Conservation (phyloP, 331 rosid genomes). For the Phaseolus coccineus region DNA sequence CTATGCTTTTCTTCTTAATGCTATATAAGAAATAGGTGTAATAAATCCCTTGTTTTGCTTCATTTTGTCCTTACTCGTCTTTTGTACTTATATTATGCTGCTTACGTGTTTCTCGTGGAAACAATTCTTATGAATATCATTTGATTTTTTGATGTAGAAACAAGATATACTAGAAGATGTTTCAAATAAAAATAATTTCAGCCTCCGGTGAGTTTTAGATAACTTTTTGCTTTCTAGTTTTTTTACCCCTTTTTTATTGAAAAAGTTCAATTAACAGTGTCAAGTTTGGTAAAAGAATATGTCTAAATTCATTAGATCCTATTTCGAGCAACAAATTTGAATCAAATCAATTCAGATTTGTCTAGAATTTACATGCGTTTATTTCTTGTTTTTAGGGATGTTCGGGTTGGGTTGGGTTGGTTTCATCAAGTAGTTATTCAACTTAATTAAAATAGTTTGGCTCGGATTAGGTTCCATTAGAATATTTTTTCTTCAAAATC, state of each 20-base stretch:
- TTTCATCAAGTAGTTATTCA: too few relatives aligned
- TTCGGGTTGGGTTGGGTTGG: too few relatives aligned
- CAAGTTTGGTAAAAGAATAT: not conserved
- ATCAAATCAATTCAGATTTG: not conserved
- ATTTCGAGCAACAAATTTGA: not conserved
- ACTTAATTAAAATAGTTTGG: too few relatives aligned
- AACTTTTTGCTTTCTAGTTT: constrained; percentile 22
- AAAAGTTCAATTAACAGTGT: not conserved
- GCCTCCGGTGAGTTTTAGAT: constrained; percentile 50
- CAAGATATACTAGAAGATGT: constrained; percentile 50
- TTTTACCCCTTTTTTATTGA: not conserved
- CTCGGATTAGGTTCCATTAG: too few relatives aligned
- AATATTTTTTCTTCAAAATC: too few relatives aligned
- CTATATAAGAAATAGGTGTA: not conserved
- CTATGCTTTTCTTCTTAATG: not conserved
- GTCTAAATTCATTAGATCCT: not conserved
- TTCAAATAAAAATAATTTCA: constrained; percentile 50
- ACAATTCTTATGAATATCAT: constrained; percentile 31
- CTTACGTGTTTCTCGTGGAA: constrained; percentile 26
- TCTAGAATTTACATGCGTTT: not conserved
- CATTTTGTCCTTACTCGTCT: constrained; percentile 19
- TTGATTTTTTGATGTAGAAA: constrained; percentile 43
- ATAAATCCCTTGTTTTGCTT: constrained; percentile 15
- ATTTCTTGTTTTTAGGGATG: too few relatives aligned
- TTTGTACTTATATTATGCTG: constrained; percentile 14